Base-by-base conservation (phyloP, 78 protist genomes). In the Dictyostelium purpureum region DNA sequence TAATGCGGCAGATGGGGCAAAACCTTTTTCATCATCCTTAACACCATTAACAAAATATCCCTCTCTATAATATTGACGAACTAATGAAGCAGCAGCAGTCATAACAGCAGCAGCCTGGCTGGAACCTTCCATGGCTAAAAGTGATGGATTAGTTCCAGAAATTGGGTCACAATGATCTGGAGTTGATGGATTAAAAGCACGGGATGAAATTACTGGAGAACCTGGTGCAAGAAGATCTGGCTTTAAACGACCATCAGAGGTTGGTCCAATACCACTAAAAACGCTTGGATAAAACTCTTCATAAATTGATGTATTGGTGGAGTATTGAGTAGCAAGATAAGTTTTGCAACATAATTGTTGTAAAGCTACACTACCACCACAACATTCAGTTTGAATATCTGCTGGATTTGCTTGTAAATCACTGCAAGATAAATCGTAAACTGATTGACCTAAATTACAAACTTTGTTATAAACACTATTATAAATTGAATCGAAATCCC, bases 221-320 rank as follows among this genome's bases (percentile, higher is more conserved):
- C 92, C 92, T 2, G 82, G 82, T 16, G 92, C 92, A 16, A 85
- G 56, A 11, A 85, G 21, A 61, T 85, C 92, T 26, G 92, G 92
- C 61, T 85, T 85, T 6, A 73, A 54, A 49, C 92, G 65, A 45
- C 75, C 80, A 74, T 85, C 92, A 33, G 52, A 33, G 0, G 92
- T 73, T 24, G 92, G 92, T 14, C 92, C 92, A 35, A 28, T 18
- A 12, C 67, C 81, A 33, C 67, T 51, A 75, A 75, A 75, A 18
- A 35, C 14, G 19, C 66, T 51, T 38, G 56, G 35, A 28, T 18
- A 16, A 52, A 38, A 35, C 21, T 47, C 57, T 12, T 10, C 19
- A 35, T 51, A 75, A 7, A 38, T 16, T 47, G 81, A 51, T 51
- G 47, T 10, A 75, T 75, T 75, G 10, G 61, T 51, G 28, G 14